phyloP scores from a whole-genome alignment of 306 rosid species.

The Ziziphus jujuba region DNA sequence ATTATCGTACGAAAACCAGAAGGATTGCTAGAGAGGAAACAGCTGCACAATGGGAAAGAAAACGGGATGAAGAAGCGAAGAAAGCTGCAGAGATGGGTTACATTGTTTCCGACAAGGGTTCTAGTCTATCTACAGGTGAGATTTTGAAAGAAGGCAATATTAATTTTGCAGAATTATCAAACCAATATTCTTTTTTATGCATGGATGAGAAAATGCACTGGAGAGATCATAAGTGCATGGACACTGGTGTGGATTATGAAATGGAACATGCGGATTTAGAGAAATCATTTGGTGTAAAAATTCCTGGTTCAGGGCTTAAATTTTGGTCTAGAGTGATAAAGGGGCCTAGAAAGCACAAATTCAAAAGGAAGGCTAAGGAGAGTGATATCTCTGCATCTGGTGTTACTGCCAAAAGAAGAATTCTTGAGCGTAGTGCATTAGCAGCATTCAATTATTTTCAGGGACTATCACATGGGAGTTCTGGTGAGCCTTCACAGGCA shows the following conservation, averaged over 20 bases:
- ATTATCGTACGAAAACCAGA: constrained; percentile 64
- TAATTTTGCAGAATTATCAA: constrained; percentile 31
- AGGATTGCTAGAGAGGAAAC: constrained; percentile 75
- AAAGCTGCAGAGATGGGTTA: constrained; percentile 80
- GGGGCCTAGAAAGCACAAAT: constrained; percentile 44
- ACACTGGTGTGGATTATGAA: constrained; percentile 76
- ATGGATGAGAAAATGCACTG: constrained; percentile 59
- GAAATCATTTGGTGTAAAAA: constrained; percentile 68
- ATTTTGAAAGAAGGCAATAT: constrained; percentile 37
- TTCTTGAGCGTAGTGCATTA: constrained; percentile 64
- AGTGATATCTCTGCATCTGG: constrained; percentile 50
- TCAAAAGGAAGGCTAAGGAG: constrained; percentile 63
- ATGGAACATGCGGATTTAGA: constrained; percentile 81
- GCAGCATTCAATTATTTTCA: constrained; percentile 64
- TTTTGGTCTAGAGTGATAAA: constrained; percentile 61
- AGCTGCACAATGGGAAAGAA: constrained; percentile 39
- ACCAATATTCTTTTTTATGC: constrained; percentile 47
- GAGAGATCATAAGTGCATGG: constrained; percentile 68
- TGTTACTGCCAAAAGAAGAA: constrained; percentile 55
- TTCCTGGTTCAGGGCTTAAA: constrained; percentile 60
- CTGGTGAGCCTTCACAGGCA: constrained; percentile 40
- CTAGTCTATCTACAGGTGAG: constrained; percentile 37
- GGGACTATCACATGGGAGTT: constrained; percentile 44
- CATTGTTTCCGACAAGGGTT: constrained; percentile 49
- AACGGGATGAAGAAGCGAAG: constrained; percentile 70